Percentiles rank a stretch among this genome's conserved stretches.
These are phyloP conservation scores for Colletotrichum higginsianum DNA, from an alignment of 2,329 filamentous ascomycete species.

Conservation along the genomic window DNA sequence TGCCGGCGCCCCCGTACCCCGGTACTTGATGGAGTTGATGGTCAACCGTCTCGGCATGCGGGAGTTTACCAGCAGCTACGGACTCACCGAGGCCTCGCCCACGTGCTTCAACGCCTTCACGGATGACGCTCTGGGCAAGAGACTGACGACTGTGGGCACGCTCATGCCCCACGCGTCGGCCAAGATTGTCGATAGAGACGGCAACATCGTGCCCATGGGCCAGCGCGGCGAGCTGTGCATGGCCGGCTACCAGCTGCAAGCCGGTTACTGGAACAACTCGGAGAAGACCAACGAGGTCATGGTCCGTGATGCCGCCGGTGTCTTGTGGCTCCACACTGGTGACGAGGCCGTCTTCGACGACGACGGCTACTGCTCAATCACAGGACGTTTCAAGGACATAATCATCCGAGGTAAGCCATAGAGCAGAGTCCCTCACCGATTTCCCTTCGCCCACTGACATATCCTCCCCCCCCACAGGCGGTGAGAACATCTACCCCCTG, in stretches of 20 bases:
- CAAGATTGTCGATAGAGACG: slow-evolving; percentile 81
- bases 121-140: slow-evolving; percentile 76
- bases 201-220: slow-evolving; percentile 77
- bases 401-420: slow-evolving; percentile 75
- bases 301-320: slow-evolving; percentile 66
- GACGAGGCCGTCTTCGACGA: slow-evolving; percentile 80
- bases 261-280: slow-evolving; percentile 78
- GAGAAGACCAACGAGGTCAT: slow-evolving; percentile 79
- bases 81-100: slow-evolving; percentile 83
- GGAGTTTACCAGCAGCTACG: slow-evolving; percentile 80
- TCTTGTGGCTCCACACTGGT: slow-evolving; percentile 76
- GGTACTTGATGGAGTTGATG: slow-evolving; percentile 81
- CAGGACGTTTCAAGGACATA: slow-evolving; percentile 84
- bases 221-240: slow-evolving; percentile 82
- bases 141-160: slow-evolving; percentile 81
- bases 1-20: slow-evolving; percentile 82
- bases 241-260: slow-evolving; percentile 82
- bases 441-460: slow-evolving; percentile 44
- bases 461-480: slow-evolving; percentile 61
- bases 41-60: slow-evolving; percentile 81
- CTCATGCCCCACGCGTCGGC: slow-evolving; percentile 82
- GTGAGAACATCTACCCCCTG: slow-evolving; percentile 81
- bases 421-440: slow-evolving; percentile 33
- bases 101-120: slow-evolving; percentile 87
- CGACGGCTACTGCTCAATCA: slow-evolving; percentile 80